These are phyloP conservation scores for Trypanosoma brucei DNA, from an alignment of 208 protist species.

Conservation along the genomic window DNA sequence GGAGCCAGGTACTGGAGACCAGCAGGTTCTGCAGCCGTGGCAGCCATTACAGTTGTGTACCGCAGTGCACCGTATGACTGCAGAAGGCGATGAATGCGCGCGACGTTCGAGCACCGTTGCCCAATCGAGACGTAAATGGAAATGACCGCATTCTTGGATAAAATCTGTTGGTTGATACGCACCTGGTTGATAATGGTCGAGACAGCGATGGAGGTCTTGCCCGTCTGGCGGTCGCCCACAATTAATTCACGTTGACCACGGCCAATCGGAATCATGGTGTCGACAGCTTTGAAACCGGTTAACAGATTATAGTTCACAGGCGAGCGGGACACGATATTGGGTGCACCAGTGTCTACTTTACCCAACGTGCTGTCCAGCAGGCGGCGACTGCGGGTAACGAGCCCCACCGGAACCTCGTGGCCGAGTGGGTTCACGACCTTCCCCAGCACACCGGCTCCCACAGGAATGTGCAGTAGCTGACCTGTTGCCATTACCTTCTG, in stretches of 20 bases:
- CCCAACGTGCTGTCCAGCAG: slow-evolving; percentile 55
- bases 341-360: slow-evolving; percentile 88
- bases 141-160: slow-evolving; percentile 87
- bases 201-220: slow-evolving; percentile 92
- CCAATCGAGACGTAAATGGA: slow-evolving; percentile 93
- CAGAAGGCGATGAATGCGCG: slow-evolving; percentile 83
- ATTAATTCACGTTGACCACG: slow-evolving; percentile 93
- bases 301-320: slow-evolving; percentile 93
- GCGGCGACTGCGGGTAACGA: slow-evolving; percentile 50
- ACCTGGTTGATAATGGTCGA: slow-evolving; percentile 93
- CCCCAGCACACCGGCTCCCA: slow-evolving; percentile 73
- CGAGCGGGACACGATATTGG: slow-evolving; percentile 90
- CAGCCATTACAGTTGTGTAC: slow-evolving; percentile 90
- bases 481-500: slow-evolving; percentile 86
- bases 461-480: slow-evolving; percentile 80
- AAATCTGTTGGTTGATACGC: slow-evolving; percentile 81
- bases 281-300: slow-evolving; percentile 90
- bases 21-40: slow-evolving; percentile 87
- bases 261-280: slow-evolving; percentile 92
- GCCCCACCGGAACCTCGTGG: slow-evolving; percentile 72
- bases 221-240: slow-evolving; percentile 92
- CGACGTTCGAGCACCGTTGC: slow-evolving; percentile 92
- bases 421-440: slow-evolving; percentile 86
- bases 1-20: slow-evolving; percentile 91
- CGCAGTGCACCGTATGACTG: slow-evolving; percentile 79